Evolutionary conservation across 805 yeast genomes (phyloP).

Genomic region (Sugiyamaella americana): DNA sequence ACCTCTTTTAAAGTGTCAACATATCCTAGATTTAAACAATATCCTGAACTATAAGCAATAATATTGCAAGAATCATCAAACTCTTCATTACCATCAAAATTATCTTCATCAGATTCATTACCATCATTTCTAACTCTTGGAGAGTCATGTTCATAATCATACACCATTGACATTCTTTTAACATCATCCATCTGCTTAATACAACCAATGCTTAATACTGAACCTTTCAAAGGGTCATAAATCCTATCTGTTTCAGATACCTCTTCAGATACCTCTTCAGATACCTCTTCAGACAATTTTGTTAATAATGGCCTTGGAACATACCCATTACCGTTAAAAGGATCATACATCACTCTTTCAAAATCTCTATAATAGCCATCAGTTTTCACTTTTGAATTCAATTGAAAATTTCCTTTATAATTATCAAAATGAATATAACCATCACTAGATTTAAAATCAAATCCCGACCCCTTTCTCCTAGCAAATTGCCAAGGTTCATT

Average conservation of each 20-base stretch:
- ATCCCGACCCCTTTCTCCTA: constrained; percentile 24
- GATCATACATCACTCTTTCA: neutral
- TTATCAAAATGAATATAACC: neutral
- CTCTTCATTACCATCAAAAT: neutral
- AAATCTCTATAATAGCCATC: too few relatives aligned
- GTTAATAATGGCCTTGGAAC: neutral
- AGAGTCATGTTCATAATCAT: neutral
- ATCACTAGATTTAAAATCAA: neutral
- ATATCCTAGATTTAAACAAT: too few relatives aligned
- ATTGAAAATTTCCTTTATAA: neutral
- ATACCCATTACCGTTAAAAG: neutral
- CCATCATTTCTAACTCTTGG: neutral
- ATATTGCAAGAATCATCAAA: neutral
- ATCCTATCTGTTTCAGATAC: too few relatives aligned
- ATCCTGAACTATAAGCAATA: neutral
- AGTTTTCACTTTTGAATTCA: neutral
- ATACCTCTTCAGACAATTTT: neutral
- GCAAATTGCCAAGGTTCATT: constrained; percentile 28
- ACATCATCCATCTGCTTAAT: too few relatives aligned
- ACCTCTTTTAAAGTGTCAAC: too few relatives aligned
- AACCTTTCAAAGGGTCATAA: neutral
- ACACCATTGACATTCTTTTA: too few relatives aligned
- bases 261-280: too few relatives aligned
- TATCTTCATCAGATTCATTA: neutral
- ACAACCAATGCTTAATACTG: neutral